Conservation (phyloP, 1,284 basidiomycete species). For the Exsudoporus floridanus region DNA sequence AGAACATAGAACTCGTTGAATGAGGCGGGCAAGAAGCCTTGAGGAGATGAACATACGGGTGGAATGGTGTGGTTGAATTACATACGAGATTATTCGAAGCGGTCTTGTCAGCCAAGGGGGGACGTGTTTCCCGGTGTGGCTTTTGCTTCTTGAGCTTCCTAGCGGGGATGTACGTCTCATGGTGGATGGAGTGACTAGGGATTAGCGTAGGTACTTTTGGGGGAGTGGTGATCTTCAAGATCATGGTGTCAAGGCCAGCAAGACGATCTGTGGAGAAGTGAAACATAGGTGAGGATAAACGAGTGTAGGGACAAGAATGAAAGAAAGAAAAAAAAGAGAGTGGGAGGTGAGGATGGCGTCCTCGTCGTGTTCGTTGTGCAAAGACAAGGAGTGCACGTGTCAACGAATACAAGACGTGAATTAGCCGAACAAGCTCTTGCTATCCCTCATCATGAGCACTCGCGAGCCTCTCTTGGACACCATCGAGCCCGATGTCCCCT, state of each 20-base stretch:
- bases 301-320: constrained; percentile 11
- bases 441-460: no score
- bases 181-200: constrained; percentile 19
- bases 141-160: constrained; percentile 27
- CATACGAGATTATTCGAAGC: constrained; percentile 32
- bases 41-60: constrained; percentile 13
- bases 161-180: constrained; percentile 21
- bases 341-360: background rate
- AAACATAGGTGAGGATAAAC: constrained; percentile 31
- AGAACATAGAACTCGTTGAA: constrained; percentile 20
- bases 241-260: constrained; percentile 42
- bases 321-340: background rate
- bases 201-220: constrained; percentile 32
- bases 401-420: constrained; percentile 2
- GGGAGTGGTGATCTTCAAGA: constrained; percentile 36
- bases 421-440: constrained; percentile 2
- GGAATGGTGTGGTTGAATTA: constrained; percentile 19
- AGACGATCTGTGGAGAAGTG: constrained; percentile 39
- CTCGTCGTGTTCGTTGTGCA: constrained; percentile 15
- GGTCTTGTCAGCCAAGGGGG: constrained; percentile 31
- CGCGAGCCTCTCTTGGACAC: constrained; percentile 59
- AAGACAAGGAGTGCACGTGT: constrained; percentile 8
- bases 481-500: constrained; percentile 70
- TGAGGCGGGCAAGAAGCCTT: constrained; percentile 17
- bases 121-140: constrained; percentile 18